Base-by-base conservation (phyloP, 2,329 filamentous ascomycete genomes). In the Endothia cerciana region DNA sequence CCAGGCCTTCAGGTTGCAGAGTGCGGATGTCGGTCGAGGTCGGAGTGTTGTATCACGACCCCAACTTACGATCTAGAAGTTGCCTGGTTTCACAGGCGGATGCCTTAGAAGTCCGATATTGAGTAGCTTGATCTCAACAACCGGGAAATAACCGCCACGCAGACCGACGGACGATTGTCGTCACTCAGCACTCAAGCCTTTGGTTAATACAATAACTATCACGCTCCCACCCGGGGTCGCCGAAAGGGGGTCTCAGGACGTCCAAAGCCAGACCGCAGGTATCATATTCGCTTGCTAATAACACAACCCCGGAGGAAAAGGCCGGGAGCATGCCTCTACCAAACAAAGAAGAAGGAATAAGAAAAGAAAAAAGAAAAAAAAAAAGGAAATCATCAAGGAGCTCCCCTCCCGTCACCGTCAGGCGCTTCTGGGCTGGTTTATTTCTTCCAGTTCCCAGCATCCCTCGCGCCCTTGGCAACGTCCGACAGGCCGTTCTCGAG, bases 391-490 rank as follows among this genome's bases (percentile, higher is more conserved):
- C 17, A 8, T 22, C 7, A 28, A 17, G 19, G 11, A 5, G 22
- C 6, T 28, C 11, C 13, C 13, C 13, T 13, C 22, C 47, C 17
- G 25, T 28, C 40, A 13, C 22, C 47, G 47, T 30, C 47, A 22
- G 28, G 47, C 47, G 22, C 28, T 11, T 25, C 11, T 51, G 11
- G 10, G 7, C 2, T 22, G 25, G n/a, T 47, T 63, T 40, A 68
- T 62, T 66, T 79, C 77, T 83, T 84, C 84, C 85, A 87, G 72
- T 87, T 75, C 3, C 86, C 86, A 13, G 85, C 85, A 71, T 87
- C 78, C 75, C 88, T 85, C 7, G 85, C 81, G 0, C 85, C 85
- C 75, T 84, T 81, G 17, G 82, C 81, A 2, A 87, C 78, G 57
- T 75, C 77, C 53, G 78, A 77, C 45, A 80, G 74, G 1, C 84